A percentile compares a stretch with the other conserved stretches of the same genome.
Evolutionary conservation across 768 basidiomycete genomes (phyloP).

Genomic region (Mycena latifolia): DNA sequence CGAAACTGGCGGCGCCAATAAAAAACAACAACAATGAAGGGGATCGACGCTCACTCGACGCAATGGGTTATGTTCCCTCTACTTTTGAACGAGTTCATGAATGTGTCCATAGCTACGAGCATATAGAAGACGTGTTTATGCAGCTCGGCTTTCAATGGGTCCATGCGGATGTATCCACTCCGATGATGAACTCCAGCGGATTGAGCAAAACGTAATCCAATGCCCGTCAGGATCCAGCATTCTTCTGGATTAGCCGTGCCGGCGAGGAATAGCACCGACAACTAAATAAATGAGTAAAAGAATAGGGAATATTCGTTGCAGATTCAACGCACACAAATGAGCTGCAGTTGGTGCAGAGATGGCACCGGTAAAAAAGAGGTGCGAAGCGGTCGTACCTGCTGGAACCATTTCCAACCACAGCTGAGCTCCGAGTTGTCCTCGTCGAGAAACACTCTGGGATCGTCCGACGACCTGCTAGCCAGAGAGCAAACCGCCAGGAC

Average conservation of each 20-base stretch:
- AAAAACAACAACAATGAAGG: neutral
- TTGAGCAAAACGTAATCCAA: conserved; percentile 71
- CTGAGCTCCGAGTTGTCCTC: conserved; percentile 56
- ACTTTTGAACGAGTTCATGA: conserved; percentile 64
- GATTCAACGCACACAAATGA: too few relatives aligned
- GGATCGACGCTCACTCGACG: conserved; percentile 68
- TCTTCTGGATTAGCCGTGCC: conserved; percentile 52
- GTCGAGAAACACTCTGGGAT: conserved; percentile 50
- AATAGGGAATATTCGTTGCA: too few relatives aligned
- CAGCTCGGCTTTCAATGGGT: conserved; percentile 63
- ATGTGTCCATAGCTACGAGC: conserved; percentile 45
- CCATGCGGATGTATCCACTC: conserved; percentile 43
- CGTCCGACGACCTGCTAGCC: conserved; percentile 70
- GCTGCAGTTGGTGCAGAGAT: too few relatives aligned
- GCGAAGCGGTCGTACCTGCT: conserved; percentile 71
- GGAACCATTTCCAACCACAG: conserved; percentile 71
- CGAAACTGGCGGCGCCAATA: too few relatives aligned
- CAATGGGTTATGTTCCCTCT: conserved; percentile 74
- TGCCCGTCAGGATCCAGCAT: conserved; percentile 66
- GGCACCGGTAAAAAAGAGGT: conserved; percentile 63
- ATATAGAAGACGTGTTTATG: conserved; percentile 71
- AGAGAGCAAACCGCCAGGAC: conserved; percentile 78
- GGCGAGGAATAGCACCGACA: conserved; percentile 46
- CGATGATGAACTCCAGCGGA: conserved; percentile 73
- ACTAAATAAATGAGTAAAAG: conserved; percentile 34